Percentiles rank a stretch among this genome's conserved stretches.
These are phyloP conservation scores for Isoetes taiwanensis DNA, from an alignment of 75 land plant species.

Conservation along the genomic window DNA sequence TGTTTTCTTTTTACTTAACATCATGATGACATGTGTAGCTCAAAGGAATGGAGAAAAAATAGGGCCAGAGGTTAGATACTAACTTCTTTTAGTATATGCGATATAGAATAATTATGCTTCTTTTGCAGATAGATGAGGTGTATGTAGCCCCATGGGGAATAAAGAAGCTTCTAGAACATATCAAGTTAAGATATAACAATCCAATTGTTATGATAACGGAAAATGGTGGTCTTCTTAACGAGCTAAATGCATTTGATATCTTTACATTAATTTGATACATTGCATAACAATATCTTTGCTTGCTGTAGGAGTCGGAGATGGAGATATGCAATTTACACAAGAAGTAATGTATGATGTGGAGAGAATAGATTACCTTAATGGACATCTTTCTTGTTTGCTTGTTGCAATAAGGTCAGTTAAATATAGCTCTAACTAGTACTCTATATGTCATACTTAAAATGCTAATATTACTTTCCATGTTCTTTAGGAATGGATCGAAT, in stretches of 20 bases:
- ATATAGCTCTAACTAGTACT: too few species aligned
- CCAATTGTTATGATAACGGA: constrained; percentile 60
- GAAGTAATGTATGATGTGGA: too few species aligned
- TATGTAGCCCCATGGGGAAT: constrained; percentile 35
- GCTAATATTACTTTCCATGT: not conserved
- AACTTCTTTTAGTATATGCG: too few species aligned
- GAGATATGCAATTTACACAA: too few species aligned
- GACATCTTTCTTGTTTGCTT: constrained; percentile 49
- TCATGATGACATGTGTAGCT: too few species aligned
- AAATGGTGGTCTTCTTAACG: constrained; percentile 37
- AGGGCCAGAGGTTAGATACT: too few species aligned
- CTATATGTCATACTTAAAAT: not conserved
- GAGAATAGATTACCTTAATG: too few species aligned
- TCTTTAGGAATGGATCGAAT: constrained; percentile 28
- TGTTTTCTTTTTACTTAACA: too few species aligned
- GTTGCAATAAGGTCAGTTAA: constrained; percentile 50
- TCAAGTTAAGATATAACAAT: constrained; percentile 49
- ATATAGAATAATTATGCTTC: too few species aligned
- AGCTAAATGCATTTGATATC: not conserved
- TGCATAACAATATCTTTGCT: too few species aligned
- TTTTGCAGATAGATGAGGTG: constrained; percentile 51
- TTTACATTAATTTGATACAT: not conserved
- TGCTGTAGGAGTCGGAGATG: too few species aligned
- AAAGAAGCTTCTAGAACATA: constrained; percentile 31
- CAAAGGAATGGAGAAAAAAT: too few species aligned